These are phyloP conservation scores for Lobosporangium transversale DNA, from an alignment of 192 early-diverging fungal genomes.

Conservation along the genomic window DNA sequence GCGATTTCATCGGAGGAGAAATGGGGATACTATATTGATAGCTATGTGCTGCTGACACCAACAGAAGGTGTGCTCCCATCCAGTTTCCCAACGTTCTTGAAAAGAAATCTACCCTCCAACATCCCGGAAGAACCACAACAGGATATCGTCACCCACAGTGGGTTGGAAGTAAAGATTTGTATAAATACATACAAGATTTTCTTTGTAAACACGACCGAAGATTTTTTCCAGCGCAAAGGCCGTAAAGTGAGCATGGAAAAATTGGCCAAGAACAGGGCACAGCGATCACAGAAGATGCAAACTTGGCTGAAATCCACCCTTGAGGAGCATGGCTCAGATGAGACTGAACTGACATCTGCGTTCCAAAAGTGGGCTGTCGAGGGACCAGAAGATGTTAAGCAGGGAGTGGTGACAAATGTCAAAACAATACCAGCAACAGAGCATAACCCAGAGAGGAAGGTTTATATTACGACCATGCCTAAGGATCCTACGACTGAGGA, in stretches of 20 bases:
- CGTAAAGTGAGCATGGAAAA: slow-evolving; percentile 17
- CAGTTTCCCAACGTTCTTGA: slow-evolving; percentile 78
- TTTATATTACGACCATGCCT: slow-evolving; percentile 23
- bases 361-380: slow-evolving; percentile 47
- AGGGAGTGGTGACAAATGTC: slow-evolving; percentile 14
- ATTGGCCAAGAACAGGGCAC: slow-evolving; percentile 15
- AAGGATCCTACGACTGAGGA: slow-evolving; percentile 1
- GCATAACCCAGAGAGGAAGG: slow-evolving; percentile 23
- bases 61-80: slow-evolving; percentile 78
- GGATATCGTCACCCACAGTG: slow-evolving; percentile 59
- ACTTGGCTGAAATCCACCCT: slow-evolving; percentile 43
- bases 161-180: slow-evolving; percentile 96
- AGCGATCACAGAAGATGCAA: slow-evolving; percentile 41
- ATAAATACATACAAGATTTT: slow-evolving; percentile 98
- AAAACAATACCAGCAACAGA: slow-evolving; percentile 13
- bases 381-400: slow-evolving; percentile 37
- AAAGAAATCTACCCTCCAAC: slow-evolving; percentile 63
- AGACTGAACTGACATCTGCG: not conserved
- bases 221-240: slow-evolving; percentile 75
- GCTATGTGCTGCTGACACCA: slow-evolving; percentile 88
- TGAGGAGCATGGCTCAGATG: slow-evolving; percentile 31
- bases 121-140: slow-evolving; percentile 55
- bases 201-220: slow-evolving; percentile 95
- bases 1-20: slow-evolving; percentile 88
- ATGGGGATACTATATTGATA: slow-evolving; percentile 96